Base-by-base conservation (phyloP, 345 rosid genomes). In the Eucalyptus erythrocorys region DNA sequence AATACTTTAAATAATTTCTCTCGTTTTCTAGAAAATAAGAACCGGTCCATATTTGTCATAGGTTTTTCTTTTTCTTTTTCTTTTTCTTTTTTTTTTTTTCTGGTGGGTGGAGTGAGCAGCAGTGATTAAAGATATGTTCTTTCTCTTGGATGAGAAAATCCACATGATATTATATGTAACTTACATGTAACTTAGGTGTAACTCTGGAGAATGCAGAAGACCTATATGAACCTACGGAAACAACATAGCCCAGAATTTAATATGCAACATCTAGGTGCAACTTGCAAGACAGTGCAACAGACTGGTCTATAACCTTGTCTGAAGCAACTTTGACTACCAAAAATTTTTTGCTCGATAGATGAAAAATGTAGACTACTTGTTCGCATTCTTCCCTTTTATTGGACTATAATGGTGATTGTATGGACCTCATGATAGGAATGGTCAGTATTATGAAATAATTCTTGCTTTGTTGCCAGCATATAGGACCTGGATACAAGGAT, bases 401-500 rank as follows among this genome's bases (percentile, higher is more conserved):
- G 59, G 24, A 48, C 53, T 47, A n/a, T 43, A 64, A 64, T 26
- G 71, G 51, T 48, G 66, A 37, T 40, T 42, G 68, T 37, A 26
- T 51, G 71, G 85, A 48, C 71, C 40, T 80, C 85, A 30, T 49
- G 55, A 40, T 40, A 30, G 71, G 47, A 40, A 27, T 50, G 68
- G 81, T 24, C 37, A 57, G 16, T 47, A 3, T 87, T 30, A 53
- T 24, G 34, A 19, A 48, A 34, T 80, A 19, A 24, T 48, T 50
- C 48, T 50, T 30, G 81, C 30, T 82, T 85, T 49, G 66, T 90
- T 93, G 86, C 85, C 92, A 94, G 97, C 90, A 88, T 81, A 88
- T 53, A 91, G 89, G 91, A 87, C 92, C 87, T 85, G 89, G 89
- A 85, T 97, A 96, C 86, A 94, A 98, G 90, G 99, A 97, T 90